A percentile compares a stretch with the other conserved stretches of the same genome.
phyloP scores from a whole-genome alignment of 306 rosid species.

The Sophora flavescens region DNA sequence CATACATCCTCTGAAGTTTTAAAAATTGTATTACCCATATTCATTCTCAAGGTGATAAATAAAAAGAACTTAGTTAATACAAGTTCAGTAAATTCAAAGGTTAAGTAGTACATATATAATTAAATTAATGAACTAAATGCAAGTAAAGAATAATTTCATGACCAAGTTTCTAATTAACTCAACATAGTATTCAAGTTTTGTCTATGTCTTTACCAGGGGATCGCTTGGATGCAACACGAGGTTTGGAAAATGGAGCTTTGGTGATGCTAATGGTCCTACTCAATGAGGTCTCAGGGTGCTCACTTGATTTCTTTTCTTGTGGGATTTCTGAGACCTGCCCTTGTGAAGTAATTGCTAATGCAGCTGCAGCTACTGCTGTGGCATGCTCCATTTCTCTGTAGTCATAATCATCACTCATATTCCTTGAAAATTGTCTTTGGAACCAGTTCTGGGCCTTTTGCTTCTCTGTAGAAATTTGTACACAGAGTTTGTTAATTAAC shows the following conservation, averaged over 20 bases:
- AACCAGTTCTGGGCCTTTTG: slow-evolving; percentile 66
- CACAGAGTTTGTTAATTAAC: slow-evolving; percentile 20
- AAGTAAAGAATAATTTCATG: background rate
- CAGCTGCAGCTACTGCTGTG: slow-evolving; percentile 82
- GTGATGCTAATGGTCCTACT: slow-evolving; percentile 49
- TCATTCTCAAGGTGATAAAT: no score
- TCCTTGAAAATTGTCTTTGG: slow-evolving; percentile 54
- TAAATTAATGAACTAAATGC: no score
- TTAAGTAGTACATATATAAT: no score
- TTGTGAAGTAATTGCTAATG: slow-evolving; percentile 61
- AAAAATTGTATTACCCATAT: no score
- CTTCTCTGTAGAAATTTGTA: slow-evolving; percentile 59
- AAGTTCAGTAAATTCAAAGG: no score
- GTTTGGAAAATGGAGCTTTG: slow-evolving; percentile 41
- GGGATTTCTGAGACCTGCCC: slow-evolving; percentile 49
- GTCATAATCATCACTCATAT: slow-evolving; percentile 71
- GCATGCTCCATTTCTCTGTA: slow-evolving; percentile 57
- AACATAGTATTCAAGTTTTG: background rate
- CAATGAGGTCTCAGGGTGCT: slow-evolving; percentile 34
- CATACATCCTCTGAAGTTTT: no score
- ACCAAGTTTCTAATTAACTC: background rate
- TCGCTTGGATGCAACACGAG: slow-evolving; percentile 47
- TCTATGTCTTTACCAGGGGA: slow-evolving; percentile 58
- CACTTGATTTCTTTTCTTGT: slow-evolving; percentile 24
- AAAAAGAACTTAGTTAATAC: no score